These are phyloP conservation scores for Alloascoidea africana DNA, from an alignment of 805 yeast genomes.

Conservation along the genomic window DNA sequence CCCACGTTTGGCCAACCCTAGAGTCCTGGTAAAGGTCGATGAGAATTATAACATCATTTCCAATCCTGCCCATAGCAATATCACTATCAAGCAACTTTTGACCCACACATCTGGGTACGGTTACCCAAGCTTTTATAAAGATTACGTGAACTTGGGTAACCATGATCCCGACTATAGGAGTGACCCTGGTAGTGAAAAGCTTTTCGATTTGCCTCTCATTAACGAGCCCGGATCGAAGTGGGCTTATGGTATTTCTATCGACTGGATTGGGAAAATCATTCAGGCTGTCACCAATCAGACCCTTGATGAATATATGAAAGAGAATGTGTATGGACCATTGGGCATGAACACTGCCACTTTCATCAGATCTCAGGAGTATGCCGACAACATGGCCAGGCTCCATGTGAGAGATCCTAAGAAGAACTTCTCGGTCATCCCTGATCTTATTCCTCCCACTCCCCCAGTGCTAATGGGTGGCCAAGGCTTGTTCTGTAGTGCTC, in stretches of 20 bases:
- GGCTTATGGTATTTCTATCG: constrained; percentile 20
- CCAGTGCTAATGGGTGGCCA: too few relatives aligned
- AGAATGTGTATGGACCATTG: constrained; percentile 17
- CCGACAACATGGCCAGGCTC: too few relatives aligned
- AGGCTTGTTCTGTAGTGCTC: too few relatives aligned
- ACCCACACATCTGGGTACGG: constrained; percentile 25
- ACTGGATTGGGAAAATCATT: constrained; percentile 22
- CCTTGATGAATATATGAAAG: constrained; percentile 16
- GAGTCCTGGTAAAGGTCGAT: constrained; percentile 12
- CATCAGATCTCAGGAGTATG: too few relatives aligned
- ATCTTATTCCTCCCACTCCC: too few relatives aligned
- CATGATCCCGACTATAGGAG: constrained; percentile 8
- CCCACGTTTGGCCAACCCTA: constrained; percentile 17
- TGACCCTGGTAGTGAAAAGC: constrained; percentile 8
- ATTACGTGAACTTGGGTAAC: constrained; percentile 6
- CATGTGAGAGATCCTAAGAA: too few relatives aligned
- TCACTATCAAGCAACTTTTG: constrained; percentile 21
- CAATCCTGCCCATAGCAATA: constrained; percentile 14
- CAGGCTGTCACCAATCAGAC: constrained; percentile 16
- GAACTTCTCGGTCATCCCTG: too few relatives aligned
- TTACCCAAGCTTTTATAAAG: constrained; percentile 17
- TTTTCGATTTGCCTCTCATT: constrained; percentile 14
- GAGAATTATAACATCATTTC: constrained; percentile 13
- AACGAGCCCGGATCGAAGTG: constrained; percentile 24
- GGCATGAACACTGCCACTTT: too few relatives aligned